These are phyloP conservation scores for Eucalyptus sp. DNA, from an alignment of 345 rosid species.

Conservation along the genomic window DNA sequence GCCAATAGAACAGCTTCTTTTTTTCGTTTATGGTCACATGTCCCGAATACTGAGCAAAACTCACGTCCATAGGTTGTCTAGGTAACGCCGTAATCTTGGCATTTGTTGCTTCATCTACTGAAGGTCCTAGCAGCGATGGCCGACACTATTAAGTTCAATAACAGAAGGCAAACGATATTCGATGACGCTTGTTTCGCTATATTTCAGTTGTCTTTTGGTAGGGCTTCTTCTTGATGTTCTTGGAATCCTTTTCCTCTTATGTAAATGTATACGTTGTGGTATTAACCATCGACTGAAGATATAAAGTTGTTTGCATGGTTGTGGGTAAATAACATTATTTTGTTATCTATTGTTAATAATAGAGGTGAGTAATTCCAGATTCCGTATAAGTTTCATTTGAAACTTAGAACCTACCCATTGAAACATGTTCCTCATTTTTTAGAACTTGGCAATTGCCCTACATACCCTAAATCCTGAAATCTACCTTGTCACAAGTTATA, in stretches of 20 bases:
- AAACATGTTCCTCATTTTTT: too few species aligned
- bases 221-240: background rate
- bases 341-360: background rate
- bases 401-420: too few species aligned
- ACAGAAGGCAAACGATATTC: background rate
- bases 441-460: too few species aligned
- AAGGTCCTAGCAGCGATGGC: background rate
- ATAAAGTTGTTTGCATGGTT: background rate
- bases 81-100: background rate
- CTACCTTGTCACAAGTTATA: too few species aligned
- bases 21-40: background rate
- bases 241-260: background rate
- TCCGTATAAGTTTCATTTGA: fast-evolving
- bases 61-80: background rate
- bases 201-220: background rate
- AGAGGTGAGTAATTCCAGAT: too few species aligned
- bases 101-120: background rate
- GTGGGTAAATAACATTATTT: background rate
- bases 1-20: background rate
- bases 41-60: background rate
- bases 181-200: background rate
- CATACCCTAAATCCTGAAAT: too few species aligned
- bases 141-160: background rate
- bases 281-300: background rate
- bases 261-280: background rate